Evolutionary conservation across 2,329 filamentous ascomycete genomes (phyloP).

Genomic region (Zalaria sp.): DNA sequence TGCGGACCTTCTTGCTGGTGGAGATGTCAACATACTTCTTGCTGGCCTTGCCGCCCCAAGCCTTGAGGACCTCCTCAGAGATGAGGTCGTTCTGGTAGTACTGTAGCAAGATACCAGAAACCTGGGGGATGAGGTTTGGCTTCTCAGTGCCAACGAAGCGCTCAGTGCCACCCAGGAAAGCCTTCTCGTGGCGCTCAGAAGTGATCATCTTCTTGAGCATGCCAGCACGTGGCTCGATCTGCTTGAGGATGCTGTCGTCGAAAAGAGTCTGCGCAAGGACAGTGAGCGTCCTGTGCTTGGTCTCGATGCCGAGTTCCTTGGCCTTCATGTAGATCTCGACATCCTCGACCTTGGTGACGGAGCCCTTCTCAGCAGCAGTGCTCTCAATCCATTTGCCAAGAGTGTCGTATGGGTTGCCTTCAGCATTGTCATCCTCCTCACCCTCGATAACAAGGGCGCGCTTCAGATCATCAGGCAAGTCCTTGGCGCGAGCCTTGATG

Average conservation of each 20-base stretch:
- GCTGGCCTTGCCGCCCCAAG: constrained; percentile 89
- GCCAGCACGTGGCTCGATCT: constrained; percentile 68
- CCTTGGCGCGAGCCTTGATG: constrained; percentile 83
- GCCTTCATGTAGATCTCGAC: constrained; percentile 93
- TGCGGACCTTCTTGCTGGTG: constrained; percentile 89
- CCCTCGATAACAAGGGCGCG: constrained; percentile 61
- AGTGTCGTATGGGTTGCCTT: constrained; percentile 68
- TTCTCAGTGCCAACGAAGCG: constrained; percentile 77
- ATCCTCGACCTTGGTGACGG: constrained; percentile 68
- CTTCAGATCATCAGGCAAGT: constrained; percentile 90
- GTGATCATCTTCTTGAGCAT: constrained; percentile 83
- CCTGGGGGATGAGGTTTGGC: constrained; percentile 60
- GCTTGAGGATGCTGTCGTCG: constrained; percentile 73
- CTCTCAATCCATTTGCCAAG: constrained; percentile 88
- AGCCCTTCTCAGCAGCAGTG: constrained; percentile 53
- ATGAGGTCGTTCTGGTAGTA: constrained; percentile 87
- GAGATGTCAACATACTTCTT: constrained; percentile 93
- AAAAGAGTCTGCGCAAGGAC: constrained; percentile 92
- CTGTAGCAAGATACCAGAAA: constrained; percentile 76
- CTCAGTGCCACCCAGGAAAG: constrained; percentile 87
- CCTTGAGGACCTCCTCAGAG: constrained; percentile 73
- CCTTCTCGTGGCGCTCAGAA: constrained; percentile 89
- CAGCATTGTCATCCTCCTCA: constrained; percentile 68
- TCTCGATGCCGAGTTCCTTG: constrained; percentile 86
- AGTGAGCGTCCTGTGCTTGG: constrained; percentile 83